Conservation (phyloP, 2,329 filamentous ascomycete genomes). For the Pseudogymnoascus verrucosus region DNA sequence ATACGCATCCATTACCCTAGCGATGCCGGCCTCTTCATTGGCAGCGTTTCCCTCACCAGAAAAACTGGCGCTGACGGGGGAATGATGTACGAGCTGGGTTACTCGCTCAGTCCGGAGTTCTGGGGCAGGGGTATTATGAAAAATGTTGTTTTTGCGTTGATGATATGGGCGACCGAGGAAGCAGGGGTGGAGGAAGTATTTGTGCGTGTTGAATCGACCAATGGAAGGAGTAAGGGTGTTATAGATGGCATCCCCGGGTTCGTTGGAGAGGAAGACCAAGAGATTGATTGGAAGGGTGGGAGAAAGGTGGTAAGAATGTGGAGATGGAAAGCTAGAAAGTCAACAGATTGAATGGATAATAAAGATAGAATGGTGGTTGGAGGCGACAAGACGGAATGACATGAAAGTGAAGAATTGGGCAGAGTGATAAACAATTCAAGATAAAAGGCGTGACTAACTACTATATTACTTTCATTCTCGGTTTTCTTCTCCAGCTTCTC, state of each 20-base stretch:
- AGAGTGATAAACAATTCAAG: not conserved
- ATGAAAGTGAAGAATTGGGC: not conserved
- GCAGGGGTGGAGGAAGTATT: not conserved
- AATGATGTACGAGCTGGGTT: conserved; percentile 4
- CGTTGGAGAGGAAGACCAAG: not conserved
- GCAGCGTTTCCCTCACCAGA: not conserved
- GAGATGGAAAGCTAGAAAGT: conserved; percentile 1
- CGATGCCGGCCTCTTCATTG: not conserved
- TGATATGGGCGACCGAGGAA: not conserved
- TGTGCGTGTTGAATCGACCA: conserved; percentile 6
- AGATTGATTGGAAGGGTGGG: not conserved
- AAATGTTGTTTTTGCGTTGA: not conserved
- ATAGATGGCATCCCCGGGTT: not conserved
- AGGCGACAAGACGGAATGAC: not conserved
- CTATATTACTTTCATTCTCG: not conserved
- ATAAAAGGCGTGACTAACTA: not conserved
- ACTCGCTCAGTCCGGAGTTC: conserved; percentile 6
- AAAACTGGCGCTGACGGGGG: not conserved
- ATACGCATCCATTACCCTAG: not conserved
- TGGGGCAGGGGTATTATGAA: conserved; percentile 7
- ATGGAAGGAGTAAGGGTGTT: conserved; percentile 1
- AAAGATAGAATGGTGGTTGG: not conserved
- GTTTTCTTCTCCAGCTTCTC: not conserved
- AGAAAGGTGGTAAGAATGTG: not conserved
- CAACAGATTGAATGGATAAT: not conserved